A percentile compares a stretch with the other conserved stretches of the same genome.
phyloP scores from a whole-genome alignment of 768 basidiomycete species.

The Boletus rex-veris region DNA sequence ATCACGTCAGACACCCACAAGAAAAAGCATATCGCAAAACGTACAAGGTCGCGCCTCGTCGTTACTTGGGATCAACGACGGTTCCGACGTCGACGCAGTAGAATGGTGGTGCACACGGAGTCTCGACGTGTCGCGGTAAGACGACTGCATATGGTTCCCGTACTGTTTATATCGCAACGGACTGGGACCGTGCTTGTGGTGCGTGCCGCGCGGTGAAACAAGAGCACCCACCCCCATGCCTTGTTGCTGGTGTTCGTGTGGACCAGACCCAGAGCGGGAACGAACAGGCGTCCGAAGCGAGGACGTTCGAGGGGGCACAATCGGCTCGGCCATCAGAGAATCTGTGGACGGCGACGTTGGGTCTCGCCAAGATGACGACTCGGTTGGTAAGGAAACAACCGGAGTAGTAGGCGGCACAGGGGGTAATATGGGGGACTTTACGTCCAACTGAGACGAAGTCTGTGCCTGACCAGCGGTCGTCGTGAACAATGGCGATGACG shows the following conservation, averaged over 20 bases:
- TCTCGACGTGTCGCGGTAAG: constrained; percentile 39
- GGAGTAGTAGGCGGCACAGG: constrained; percentile 18
- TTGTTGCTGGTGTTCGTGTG: constrained; percentile 15
- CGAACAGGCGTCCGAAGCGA: constrained; percentile 32
- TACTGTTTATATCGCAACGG: constrained; percentile 44
- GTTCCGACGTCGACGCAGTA: constrained; percentile 76
- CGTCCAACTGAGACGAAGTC: constrained; percentile 15
- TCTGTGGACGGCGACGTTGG: constrained; percentile 48
- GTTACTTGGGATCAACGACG: constrained; percentile 60
- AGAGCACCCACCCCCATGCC: constrained; percentile 12
- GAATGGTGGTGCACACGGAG: constrained; percentile 67
- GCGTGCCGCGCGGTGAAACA: constrained; percentile 33
- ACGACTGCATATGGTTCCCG: constrained; percentile 34
- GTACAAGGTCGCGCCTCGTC: constrained; percentile 51
- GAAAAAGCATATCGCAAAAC: constrained; percentile 22
- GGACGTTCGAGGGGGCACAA: constrained; percentile 29
- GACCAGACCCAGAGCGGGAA: constrained; percentile 30
- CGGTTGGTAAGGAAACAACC: constrained; percentile 24
- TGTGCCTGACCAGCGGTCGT: constrained; percentile 34
- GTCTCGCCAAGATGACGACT: constrained; percentile 18
- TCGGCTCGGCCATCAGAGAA: constrained; percentile 40
- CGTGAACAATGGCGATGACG: constrained; percentile 35
- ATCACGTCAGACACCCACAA: constrained; percentile 11
- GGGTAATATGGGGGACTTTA: constrained; percentile 20
- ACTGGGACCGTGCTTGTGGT: constrained; percentile 38